These are phyloP conservation scores for Baeospora myosura DNA, from an alignment of 1,284 basidiomycete genomes.

Conservation along the genomic window DNA sequence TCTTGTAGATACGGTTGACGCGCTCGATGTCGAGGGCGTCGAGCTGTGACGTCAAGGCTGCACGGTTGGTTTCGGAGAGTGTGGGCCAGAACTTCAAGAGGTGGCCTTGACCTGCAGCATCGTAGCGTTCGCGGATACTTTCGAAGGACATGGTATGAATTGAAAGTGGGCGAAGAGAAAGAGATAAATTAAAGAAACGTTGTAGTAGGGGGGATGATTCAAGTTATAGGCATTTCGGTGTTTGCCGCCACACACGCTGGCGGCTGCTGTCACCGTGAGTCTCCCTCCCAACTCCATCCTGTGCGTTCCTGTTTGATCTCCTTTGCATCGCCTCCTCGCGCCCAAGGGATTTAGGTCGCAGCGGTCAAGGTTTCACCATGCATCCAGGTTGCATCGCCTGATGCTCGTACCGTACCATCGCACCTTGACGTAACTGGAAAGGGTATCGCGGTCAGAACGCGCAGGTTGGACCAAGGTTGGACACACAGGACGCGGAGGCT, in stretches of 20 bases:
- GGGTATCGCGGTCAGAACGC: too few relatives aligned
- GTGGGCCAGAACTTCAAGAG: slow-evolving; percentile 83
- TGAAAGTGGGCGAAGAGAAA: slow-evolving; percentile 8
- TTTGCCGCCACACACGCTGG: too few relatives aligned
- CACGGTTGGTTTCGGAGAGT: slow-evolving; percentile 63
- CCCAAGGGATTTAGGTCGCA: too few relatives aligned
- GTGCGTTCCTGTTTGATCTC: neutral
- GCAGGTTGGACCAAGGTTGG: slow-evolving; percentile 71
- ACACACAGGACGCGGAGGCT: too few relatives aligned
- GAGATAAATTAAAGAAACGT: neutral
- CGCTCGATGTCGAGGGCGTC: slow-evolving; percentile 80
- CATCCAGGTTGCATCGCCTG: too few relatives aligned
- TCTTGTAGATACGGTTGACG: slow-evolving; percentile 84
- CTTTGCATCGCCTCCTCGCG: neutral
- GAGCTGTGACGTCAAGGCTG: slow-evolving; percentile 68
- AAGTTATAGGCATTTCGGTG: too few relatives aligned
- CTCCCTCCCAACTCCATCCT: neutral
- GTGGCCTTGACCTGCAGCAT: slow-evolving; percentile 81
- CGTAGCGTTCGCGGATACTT: slow-evolving; percentile 53
- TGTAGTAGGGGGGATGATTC: too few relatives aligned
- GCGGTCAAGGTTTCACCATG: slow-evolving; percentile 68
- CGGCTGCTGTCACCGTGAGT: neutral
- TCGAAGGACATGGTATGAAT: slow-evolving; percentile 39
- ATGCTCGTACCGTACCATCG: too few relatives aligned
- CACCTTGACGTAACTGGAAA: too few relatives aligned